Base-by-base conservation (phyloP, 2,329 filamentous ascomycete genomes). In the Microcyclosporella mali region DNA sequence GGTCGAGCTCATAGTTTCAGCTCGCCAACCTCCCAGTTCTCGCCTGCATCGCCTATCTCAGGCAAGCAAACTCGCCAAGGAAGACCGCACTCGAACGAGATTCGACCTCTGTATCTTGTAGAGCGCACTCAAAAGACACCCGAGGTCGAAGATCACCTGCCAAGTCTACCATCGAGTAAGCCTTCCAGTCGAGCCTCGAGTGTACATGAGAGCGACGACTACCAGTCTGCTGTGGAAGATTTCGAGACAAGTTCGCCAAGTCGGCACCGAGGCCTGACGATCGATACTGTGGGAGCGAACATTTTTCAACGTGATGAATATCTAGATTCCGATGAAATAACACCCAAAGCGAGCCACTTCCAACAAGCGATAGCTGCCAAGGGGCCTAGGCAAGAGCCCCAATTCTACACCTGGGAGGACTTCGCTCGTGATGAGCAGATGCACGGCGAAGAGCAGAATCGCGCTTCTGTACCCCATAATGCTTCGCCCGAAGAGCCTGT, bases 21-120 rank as follows among this genome's bases (percentile, higher is more conserved):
- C 38, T 56, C 52, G 15, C 43, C 55, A 29, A 14, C 25, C 21
- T 28, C 39, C 11, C 16, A 27, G 2, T 25, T 30, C 9, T 41
- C 49, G 2, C 43, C 49, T 25, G 34, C 51, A 9, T 56, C 58
- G 21, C 53, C 59, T 12, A 29, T 40, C 12, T 56, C 49, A 12
- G 41, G 46, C 21, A 55, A 50, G 46, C 37, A 39, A 27, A 46
- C 45, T 15, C 51, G 48, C 34, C 46, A 56, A 37, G 34, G 44
- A 9, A 47, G 52, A 16, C 57, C 55, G 28, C 51, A 49, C 18
- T 60, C 49, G 3, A 56, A 50, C 41, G 87, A 92, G 59, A 82
- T 89, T 56, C 82, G 85, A 53, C 89, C 89, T 0, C 69, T 95
- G 7, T 90, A 85, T 64, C 79, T 95, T 16, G 78, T 94, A 6